Evolutionary conservation across 306 rosid species (phyloP), one percentile per base, ranked within the genome.

Genomic region (Clitoria ternatea): DNA sequence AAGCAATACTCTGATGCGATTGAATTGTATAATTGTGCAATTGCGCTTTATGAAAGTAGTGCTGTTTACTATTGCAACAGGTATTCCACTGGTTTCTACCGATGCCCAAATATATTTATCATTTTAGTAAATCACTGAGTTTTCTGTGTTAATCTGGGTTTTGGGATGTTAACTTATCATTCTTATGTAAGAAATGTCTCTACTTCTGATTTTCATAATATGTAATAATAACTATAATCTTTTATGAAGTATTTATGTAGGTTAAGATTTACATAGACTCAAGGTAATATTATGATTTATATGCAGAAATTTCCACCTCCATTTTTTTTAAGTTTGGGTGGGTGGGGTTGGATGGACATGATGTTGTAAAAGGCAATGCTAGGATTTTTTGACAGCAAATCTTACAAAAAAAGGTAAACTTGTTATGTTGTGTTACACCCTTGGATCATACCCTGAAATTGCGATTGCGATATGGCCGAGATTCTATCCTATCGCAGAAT

Each of bases 11-110:
- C 57, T 43, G 88, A 87, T 63, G 96, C 98, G 65, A 84, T 88
- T 76, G 94, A 93, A 84, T 77, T 88, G 67, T 93, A 93, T 79
- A 79, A 69, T 61, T 87, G 88, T 80, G 98, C 98, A 22, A 79
- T 90, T 69, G 90, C 89, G 4, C 83, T 88, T 11, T 69, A 80
- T 76, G 96, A 74, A 69, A 80, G 78, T 47, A 90, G 83, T 83
- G 97, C 97, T 52, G 86, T 93, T 78, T 93, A 87, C 90, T 82
- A 82, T 84, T 88, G 97, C 86, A 90, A 93, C 94, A 87, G 98
- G 98, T 93, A 82, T 77, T 40, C 48, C 66, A 30, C 63, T 64
- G 53, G 71, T 9, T 57, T 77, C 14, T 69, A 39, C 61, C 68
- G 57, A 52, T 45, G 19, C 44, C 30, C 33, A 29, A 66, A 30